Evolutionary conservation across 2,329 filamentous ascomycete genomes (phyloP).

Genomic region (Penicillium sp.): DNA sequence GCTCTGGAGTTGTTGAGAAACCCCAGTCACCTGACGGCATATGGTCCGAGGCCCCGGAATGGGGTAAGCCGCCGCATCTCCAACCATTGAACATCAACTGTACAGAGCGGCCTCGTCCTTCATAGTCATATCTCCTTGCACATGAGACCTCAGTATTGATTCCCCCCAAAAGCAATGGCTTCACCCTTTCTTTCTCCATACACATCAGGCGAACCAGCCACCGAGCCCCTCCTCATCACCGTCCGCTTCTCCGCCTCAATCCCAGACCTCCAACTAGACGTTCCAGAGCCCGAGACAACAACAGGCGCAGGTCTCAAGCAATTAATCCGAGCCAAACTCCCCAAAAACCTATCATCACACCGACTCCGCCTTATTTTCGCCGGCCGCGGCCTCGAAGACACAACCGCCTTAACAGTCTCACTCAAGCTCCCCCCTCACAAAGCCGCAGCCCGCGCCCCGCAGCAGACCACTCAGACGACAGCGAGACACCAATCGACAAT

Average conservation of each 20-base stretch:
- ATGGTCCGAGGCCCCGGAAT: conserved; percentile 4
- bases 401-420: conserved; percentile 64
- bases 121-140: background rate
- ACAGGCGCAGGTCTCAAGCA: conserved; percentile 79
- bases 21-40: conserved; percentile 8
- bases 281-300: conserved; percentile 65
- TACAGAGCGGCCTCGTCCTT: background rate
- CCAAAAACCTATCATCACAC: conserved; percentile 59
- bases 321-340: conserved; percentile 71
- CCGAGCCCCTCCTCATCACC: conserved; percentile 64
- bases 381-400: conserved; percentile 80
- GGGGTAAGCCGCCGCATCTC: conserved; percentile 6
- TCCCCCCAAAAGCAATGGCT: conserved; percentile 17
- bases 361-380: conserved; percentile 87
- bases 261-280: conserved; percentile 77
- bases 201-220: conserved; percentile 9
- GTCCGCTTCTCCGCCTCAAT: conserved; percentile 87
- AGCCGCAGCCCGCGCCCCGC: conserved; percentile 40
- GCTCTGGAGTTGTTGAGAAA: background rate
- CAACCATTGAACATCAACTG: background rate
- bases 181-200: conserved; percentile 15
- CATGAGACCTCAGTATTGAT: background rate
- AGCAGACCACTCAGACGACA: conserved; percentile 17
- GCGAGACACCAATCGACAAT: conserved; percentile 15
- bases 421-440: conserved; percentile 64